Evolutionary conservation across 305 asterid species (phyloP), one percentile per base, ranked within the genome.

Genomic region (Ilex paraguariensis): DNA sequence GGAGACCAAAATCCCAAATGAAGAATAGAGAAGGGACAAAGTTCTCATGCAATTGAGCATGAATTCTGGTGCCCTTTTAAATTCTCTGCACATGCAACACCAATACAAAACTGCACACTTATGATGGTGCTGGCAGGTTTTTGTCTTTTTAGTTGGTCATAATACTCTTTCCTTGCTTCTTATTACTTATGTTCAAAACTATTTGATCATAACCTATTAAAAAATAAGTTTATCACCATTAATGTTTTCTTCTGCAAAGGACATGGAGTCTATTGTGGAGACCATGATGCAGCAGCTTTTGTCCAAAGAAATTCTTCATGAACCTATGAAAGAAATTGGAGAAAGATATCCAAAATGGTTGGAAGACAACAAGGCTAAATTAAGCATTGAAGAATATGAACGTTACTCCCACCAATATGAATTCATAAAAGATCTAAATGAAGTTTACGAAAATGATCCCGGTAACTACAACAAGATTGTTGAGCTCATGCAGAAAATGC

Each of bases 401-500:
- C 84, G 90, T 17, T 90, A 76, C 74, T 76, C 78, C 31, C 78
- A 62, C 59, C 96, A 90, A 71, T 78, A 86, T 59, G 77, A 68
- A 73, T 84, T 82, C 60, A 86, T 93, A 67, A 86, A 72, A 71
- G 87, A 87, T 53, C 78, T 93, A 59, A 87, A 84, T 66, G 62
- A 65, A 66, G 94, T 78, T 46, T 93, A 90, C 67, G 99, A 84
- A 64, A 72, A 78, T 5, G 97, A 90, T 73, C 92, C 96, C 2
- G 79, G 79, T 44, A 90, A 93, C 83, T 90, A 86, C 92, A 87
- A 78, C 85, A 93, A 87, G 87, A 83, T 93, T 62, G 95, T 87
- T 45, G 97, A 93, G 82, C 91, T 93, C 65, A 93, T 93, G 96
- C 97, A 93, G 88, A 90, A 93, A 77, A 90, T 93, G 97, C 97